A percentile compares a stretch with the other conserved stretches of the same genome.
Conservation (phyloP, 352 stramenopile species). For the Pseudoperonospora humuli region DNA sequence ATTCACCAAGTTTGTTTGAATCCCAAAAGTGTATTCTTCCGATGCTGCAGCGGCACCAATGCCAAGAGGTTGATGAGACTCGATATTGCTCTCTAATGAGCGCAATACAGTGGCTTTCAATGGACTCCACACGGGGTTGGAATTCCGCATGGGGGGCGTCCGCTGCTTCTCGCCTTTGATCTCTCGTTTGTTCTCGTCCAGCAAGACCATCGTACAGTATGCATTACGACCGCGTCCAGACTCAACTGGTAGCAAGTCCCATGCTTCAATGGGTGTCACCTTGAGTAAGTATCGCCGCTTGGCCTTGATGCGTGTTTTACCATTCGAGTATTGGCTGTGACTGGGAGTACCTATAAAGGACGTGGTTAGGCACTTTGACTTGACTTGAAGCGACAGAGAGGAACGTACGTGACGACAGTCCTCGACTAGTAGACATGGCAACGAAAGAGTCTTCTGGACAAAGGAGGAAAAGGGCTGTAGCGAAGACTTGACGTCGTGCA, state of each 20-base stretch:
- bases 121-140: conserved; percentile 74
- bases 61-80: conserved; percentile 78
- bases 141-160: conserved; percentile 52
- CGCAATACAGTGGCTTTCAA: conserved; percentile 74
- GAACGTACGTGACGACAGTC: conserved; percentile 22
- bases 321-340: conserved; percentile 14
- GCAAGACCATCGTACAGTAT: conserved; percentile 77
- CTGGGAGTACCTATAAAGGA: conserved; percentile 13
- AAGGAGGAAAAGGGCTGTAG: conserved; percentile 4
- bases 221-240: conserved; percentile 53
- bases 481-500: too few species aligned
- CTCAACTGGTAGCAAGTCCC: conserved; percentile 57
- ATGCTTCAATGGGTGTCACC: conserved; percentile 77
- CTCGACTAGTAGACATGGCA: conserved; percentile 23
- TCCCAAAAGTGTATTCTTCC: conserved; percentile 85
- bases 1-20: conserved; percentile 57
- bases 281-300: conserved; percentile 79
- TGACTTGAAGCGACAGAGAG: conserved; percentile 5
- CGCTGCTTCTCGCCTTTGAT: conserved; percentile 86
- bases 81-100: conserved; percentile 65
- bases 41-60: conserved; percentile 73
- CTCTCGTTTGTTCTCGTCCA: conserved; percentile 78
- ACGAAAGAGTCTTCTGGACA: neutral
- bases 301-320: conserved; percentile 47
- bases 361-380: conserved; percentile 1